phyloP scores from a whole-genome alignment of 129 eudicot genomes.

The carrot (Daucus carota) region DNA sequence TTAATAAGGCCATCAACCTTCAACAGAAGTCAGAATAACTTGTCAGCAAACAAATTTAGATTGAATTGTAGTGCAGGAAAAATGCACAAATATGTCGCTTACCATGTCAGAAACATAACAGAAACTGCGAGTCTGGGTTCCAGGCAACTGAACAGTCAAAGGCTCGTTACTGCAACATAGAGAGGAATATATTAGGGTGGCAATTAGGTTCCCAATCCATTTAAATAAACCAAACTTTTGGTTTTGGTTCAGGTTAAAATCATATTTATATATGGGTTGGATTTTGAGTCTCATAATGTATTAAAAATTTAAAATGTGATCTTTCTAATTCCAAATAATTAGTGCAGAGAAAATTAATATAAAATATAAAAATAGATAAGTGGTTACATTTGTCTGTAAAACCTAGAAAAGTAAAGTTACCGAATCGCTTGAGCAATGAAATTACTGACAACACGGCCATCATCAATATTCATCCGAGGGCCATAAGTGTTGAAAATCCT shows the following conservation, averaged over 20 bases:
- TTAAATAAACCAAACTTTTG: not conserved
- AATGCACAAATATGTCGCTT: not conserved
- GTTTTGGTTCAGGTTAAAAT: not conserved
- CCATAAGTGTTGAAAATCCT: constrained; percentile 90
- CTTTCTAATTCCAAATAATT: not conserved
- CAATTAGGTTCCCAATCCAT: not conserved
- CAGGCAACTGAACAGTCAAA: constrained; percentile 90
- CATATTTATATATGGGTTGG: not conserved
- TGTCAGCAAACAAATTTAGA: constrained; percentile 1
- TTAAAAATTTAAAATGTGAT: not conserved
- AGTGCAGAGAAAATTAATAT: not conserved
- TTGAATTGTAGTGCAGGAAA: not conserved
- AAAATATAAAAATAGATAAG: not conserved
- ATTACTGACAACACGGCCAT: constrained; percentile 87
- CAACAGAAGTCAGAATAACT: not conserved
- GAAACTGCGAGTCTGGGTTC: constrained; percentile 95
- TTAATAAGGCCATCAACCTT: constrained; percentile 93
- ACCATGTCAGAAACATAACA: constrained; percentile 98
- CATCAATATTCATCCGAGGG: constrained; percentile 89
- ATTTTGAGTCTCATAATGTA: not conserved
- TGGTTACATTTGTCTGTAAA: not conserved
- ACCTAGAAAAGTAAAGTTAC: constrained; percentile 25
- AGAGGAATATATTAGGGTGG: not conserved
- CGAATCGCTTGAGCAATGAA: constrained; percentile 88
- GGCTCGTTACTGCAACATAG: constrained; percentile 55